Evolutionary conservation across 371 early-diverging fungal species (phyloP).

Genomic region (Quaeritorhiza haematococci): DNA sequence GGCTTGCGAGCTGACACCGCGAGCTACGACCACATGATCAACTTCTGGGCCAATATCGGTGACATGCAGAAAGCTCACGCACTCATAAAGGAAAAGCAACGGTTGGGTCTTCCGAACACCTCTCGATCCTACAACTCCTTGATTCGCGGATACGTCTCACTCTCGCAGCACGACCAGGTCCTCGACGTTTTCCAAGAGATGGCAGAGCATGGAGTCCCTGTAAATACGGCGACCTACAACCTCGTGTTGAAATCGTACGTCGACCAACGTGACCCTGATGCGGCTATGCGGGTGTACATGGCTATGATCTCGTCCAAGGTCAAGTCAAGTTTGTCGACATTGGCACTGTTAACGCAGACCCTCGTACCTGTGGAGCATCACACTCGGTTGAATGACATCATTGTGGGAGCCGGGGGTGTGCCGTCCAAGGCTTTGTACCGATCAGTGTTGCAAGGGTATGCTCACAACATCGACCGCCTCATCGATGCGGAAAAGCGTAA

Average conservation of each 20-base stretch:
- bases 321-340: too few species aligned
- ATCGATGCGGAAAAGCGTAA: too few species aligned
- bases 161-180: neutral
- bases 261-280: too few species aligned
- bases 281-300: too few species aligned
- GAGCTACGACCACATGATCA: conserved; percentile 6
- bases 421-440: too few species aligned
- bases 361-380: too few species aligned
- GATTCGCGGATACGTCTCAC: neutral
- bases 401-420: too few species aligned
- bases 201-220: neutral
- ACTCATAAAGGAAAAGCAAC: neutral
- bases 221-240: neutral
- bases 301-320: too few species aligned
- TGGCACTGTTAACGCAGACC: too few species aligned
- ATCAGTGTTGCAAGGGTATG: too few species aligned
- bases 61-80: conserved; percentile 5
- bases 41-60: neutral
- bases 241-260: neutral
- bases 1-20: conserved; percentile 4
- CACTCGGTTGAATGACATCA: too few species aligned
- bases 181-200: conserved; percentile 2
- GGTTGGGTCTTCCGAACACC: neutral
- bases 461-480: too few species aligned
- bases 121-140: conserved; percentile 8